Evolutionary conservation across 108 stramenopile species (phyloP), one percentile per base, ranked within the genome.

Genomic region (Ochromonas danica): DNA sequence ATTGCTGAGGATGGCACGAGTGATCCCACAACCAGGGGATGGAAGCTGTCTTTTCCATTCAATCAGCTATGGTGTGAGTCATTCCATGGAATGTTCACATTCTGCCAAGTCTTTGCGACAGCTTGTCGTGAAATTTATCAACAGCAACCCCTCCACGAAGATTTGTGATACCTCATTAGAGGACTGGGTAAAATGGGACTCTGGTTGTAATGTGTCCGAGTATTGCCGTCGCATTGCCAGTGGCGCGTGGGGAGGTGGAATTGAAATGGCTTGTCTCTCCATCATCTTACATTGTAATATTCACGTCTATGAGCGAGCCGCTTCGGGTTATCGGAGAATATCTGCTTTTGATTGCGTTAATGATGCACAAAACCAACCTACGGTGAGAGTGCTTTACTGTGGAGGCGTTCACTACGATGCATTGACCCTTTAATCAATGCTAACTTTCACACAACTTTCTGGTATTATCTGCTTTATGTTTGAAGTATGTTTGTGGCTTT

Each of bases 31-130:
- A 43, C 85, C 85, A 1, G 85, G 85, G 22, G 85, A 85, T 42
- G 85, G 85, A 22, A 43, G 41, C 28, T 85, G 85, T 43, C 41
- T 85, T 28, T 85, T 82, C 61, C 85, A 85, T 65, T 80, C 79
- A 31, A 25, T 85, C 33, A 45, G 40, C 27, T 70, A 78, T 51
- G 81, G 81, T 1, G 39, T 85, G 61, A 33, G 51, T 1, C 36
- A 41, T 65, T 22, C 61, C 2, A n/a, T n/a, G n/a, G n/a, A n/a
- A n/a, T n/a, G n/a, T n/a, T n/a, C n/a, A n/a, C 1, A 1, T 3
- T 38, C n/a, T 35, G 83, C 83, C 1, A 1, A 25, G 22, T 1
- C 39, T 61, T 42, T 83, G 39, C 83, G 83, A 1, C 62, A 30
- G 2, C 43, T 17, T 22, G 3, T 83, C 14, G 28, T 28, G 3